phyloP scores from a whole-genome alignment of 495 filamentous ascomycete genomes.

The Podospora australis region DNA sequence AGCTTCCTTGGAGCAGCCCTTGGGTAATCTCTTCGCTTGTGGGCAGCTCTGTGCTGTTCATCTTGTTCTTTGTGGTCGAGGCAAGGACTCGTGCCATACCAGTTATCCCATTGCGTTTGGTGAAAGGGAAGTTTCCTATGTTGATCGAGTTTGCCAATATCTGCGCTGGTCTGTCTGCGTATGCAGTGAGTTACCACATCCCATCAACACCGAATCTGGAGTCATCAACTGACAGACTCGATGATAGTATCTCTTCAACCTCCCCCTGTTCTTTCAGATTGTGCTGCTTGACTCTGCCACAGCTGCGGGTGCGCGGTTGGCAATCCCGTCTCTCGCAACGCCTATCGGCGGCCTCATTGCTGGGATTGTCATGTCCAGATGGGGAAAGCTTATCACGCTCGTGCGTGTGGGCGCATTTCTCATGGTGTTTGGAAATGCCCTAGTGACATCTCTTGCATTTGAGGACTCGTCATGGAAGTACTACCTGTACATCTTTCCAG shows the following conservation, averaged over 20 bases:
- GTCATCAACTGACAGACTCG: background rate
- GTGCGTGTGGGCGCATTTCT: slow-evolving; percentile 49
- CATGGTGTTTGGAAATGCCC: slow-evolving; percentile 53
- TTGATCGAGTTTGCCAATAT: slow-evolving; percentile 55
- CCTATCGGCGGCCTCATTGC: slow-evolving; percentile 55
- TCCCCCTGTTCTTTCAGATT: slow-evolving; percentile 59
- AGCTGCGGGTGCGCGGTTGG: slow-evolving; percentile 52
- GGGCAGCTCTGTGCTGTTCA: slow-evolving; percentile 45
- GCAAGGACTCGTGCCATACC: slow-evolving; percentile 53
- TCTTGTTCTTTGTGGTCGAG: slow-evolving; percentile 48
- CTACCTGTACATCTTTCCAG: slow-evolving; percentile 55
- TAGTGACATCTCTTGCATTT: slow-evolving; percentile 51
- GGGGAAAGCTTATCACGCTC: slow-evolving; percentile 51
- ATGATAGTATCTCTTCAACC: slow-evolving; percentile 56
- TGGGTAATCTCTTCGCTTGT: slow-evolving; percentile 50
- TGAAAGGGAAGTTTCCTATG: slow-evolving; percentile 45
- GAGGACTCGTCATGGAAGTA: slow-evolving; percentile 58
- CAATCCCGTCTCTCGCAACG: slow-evolving; percentile 55
- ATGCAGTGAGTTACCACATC: slow-evolving; percentile 43
- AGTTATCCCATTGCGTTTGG: slow-evolving; percentile 52
- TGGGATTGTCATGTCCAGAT: slow-evolving; percentile 58
- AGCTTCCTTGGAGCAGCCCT: slow-evolving; percentile 51
- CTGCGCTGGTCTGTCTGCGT: slow-evolving; percentile 55
- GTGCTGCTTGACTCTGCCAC: slow-evolving; percentile 56
- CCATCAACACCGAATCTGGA: too few species aligned